Percentiles rank a stretch among this genome's conserved stretches.
Evolutionary conservation across 208 protist genomes (phyloP).

Genomic region (Trypanosomatidae sp.): DNA sequence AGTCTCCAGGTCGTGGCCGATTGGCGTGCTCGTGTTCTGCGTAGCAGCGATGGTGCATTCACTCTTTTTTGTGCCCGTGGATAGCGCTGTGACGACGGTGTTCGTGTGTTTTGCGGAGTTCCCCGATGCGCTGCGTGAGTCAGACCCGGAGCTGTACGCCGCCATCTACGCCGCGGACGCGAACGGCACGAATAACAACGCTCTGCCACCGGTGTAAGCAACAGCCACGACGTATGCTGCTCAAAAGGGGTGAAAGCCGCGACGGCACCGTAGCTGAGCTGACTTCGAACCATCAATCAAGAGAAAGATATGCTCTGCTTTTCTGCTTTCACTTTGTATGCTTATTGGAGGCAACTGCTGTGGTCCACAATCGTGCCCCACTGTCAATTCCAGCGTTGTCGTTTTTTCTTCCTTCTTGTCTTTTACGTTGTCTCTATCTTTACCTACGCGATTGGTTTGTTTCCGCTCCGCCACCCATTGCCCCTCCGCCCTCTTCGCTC

Average conservation of each 20-base stretch:
- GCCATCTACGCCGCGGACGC: constrained; percentile 52
- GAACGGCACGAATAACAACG: constrained; percentile 63
- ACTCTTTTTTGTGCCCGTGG: constrained; percentile 70
- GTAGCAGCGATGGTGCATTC: constrained; percentile 47
- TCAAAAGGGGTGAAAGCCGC: not conserved
- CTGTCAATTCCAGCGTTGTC: not conserved
- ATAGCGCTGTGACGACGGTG: constrained; percentile 76
- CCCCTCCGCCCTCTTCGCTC: not conserved
- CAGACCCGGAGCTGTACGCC: constrained; percentile 67
- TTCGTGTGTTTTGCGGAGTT: constrained; percentile 92
- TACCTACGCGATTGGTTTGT: not conserved
- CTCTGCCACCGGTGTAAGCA: constrained; percentile 17
- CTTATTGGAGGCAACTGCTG: not conserved
- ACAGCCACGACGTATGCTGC: not conserved
- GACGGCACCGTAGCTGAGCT: not conserved
- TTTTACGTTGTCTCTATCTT: not conserved
- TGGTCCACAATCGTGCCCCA: not conserved
- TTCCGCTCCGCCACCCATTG: not conserved
- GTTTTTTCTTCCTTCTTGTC: constrained; percentile 2
- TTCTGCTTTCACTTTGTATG: not conserved
- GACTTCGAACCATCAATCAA: not conserved
- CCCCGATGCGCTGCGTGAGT: constrained; percentile 68
- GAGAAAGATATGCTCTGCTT: not conserved
- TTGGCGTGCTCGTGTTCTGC: constrained; percentile 59
- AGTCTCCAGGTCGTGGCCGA: constrained; percentile 17